Conservation (phyloP, 2,329 filamentous ascomycete genomes). For the Fusarium verrucosum region DNA sequence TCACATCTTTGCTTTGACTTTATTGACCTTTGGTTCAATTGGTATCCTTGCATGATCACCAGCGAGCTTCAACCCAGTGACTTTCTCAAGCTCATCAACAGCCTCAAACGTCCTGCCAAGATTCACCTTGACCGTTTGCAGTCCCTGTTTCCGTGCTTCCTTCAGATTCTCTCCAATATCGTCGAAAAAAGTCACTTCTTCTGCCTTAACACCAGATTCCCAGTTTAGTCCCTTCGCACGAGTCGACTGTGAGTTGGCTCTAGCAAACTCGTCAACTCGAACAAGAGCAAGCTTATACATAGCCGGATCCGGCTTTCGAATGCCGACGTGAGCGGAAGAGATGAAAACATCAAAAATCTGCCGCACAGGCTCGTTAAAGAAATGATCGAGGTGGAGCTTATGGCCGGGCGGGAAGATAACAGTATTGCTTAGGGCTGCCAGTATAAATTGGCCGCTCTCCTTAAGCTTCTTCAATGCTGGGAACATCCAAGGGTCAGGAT, state of each 20-base stretch:
- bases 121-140: constrained; percentile 85
- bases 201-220: constrained; percentile 62
- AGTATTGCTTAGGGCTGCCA: constrained; percentile 91
- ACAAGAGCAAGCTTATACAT: constrained; percentile 81
- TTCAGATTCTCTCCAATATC: constrained; percentile 96
- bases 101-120: constrained; percentile 82
- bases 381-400: constrained; percentile 65
- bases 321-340: constrained; percentile 83
- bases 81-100: constrained; percentile 79
- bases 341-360: constrained; percentile 86
- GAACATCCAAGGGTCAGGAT: constrained; percentile 86
- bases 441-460: constrained; percentile 69
- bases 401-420: constrained; percentile 84
- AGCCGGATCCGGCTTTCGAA: constrained; percentile 84
- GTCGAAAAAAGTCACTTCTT: constrained; percentile 86
- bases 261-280: constrained; percentile 70
- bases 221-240: constrained; percentile 56
- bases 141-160: constrained; percentile 75
- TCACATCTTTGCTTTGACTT: constrained; percentile 55
- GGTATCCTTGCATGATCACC: constrained; percentile 63
- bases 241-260: constrained; percentile 55
- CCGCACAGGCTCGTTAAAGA: constrained; percentile 65
- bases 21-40: constrained; percentile 50
- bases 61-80: constrained; percentile 74
- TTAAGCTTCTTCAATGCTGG: constrained; percentile 79